Percentiles rank a stretch among this genome's conserved stretches.
Evolutionary conservation across 139 green algal genomes (phyloP).

Genomic region (Picochlorum sp.): DNA sequence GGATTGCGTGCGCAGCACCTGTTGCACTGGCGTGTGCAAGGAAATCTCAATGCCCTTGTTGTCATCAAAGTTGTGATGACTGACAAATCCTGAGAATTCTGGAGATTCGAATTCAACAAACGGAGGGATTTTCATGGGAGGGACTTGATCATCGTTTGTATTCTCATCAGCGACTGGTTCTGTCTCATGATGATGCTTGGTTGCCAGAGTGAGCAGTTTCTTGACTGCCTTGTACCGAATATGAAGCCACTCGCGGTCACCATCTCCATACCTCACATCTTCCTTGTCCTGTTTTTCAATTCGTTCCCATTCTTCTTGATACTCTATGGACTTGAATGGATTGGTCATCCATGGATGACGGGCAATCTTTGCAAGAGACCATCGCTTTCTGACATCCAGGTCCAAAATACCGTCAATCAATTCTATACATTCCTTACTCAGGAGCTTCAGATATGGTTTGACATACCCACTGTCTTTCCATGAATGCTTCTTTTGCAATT

Average conservation of each 20-base stretch:
- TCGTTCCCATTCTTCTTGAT: constrained; percentile 8
- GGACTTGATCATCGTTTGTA: too few species aligned
- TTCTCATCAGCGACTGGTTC: too few species aligned
- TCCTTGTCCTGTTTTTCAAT: neutral
- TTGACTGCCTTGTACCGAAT: neutral
- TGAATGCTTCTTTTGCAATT: neutral
- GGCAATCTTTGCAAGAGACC: constrained; percentile 28
- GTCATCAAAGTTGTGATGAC: too few species aligned
- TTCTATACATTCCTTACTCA: constrained; percentile 18
- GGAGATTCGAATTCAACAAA: too few species aligned
- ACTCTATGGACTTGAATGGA: neutral
- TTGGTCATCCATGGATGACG: constrained; percentile 39
- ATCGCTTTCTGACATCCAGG: constrained; percentile 29
- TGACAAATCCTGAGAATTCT: too few species aligned
- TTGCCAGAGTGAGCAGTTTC: neutral
- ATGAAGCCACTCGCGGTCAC: neutral
- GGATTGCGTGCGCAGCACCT: too few species aligned
- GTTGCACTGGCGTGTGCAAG: too few species aligned
- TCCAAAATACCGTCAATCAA: constrained; percentile 43
- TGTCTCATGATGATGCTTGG: too few species aligned
- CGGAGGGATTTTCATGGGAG: too few species aligned
- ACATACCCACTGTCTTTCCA: constrained; percentile 34
- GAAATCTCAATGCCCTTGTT: too few species aligned
- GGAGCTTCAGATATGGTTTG: constrained; percentile 19
- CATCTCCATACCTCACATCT: neutral